Conservation (phyloP, 2,329 filamentous ascomycete genomes). For the Colletotrichum shisoi region DNA sequence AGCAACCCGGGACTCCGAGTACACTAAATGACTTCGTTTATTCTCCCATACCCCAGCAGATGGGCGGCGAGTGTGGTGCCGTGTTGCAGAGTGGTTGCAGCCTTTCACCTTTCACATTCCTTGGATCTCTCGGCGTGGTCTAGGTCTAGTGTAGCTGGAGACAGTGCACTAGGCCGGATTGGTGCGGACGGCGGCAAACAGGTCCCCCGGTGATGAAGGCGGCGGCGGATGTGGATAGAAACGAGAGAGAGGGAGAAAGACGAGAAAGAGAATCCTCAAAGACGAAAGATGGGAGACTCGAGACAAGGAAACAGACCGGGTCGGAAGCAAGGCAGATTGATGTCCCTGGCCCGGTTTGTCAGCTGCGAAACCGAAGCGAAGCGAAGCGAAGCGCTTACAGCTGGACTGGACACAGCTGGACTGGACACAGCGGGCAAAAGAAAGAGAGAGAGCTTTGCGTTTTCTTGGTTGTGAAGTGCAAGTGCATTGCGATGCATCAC, state of each 20-base stretch:
- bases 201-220: background rate
- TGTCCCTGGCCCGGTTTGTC: background rate
- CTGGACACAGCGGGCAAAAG: too few relatives aligned
- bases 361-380: background rate
- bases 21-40: background rate
- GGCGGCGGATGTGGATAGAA: background rate
- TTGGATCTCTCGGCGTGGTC: conserved; percentile 15
- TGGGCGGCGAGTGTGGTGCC: background rate
- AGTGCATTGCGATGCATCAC: too few relatives aligned
- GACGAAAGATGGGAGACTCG: background rate
- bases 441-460: background rate
- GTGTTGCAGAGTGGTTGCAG: conserved; percentile 12
- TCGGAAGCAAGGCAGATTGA: background rate
- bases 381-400: background rate
- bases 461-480: too few relatives aligned
- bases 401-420: background rate
- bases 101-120: conserved; percentile 8
- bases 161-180: conserved; percentile 26
- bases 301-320: background rate
- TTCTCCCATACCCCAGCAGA: background rate
- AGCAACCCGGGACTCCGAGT: background rate
- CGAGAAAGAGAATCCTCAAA: background rate
- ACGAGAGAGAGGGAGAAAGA: background rate
- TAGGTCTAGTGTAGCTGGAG: background rate
- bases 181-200: conserved; percentile 23